Evolutionary conservation across 192 early-diverging fungal species (phyloP), one percentile per base, ranked within the genome.

Genomic region (Jimgerdemannia flammicorona): DNA sequence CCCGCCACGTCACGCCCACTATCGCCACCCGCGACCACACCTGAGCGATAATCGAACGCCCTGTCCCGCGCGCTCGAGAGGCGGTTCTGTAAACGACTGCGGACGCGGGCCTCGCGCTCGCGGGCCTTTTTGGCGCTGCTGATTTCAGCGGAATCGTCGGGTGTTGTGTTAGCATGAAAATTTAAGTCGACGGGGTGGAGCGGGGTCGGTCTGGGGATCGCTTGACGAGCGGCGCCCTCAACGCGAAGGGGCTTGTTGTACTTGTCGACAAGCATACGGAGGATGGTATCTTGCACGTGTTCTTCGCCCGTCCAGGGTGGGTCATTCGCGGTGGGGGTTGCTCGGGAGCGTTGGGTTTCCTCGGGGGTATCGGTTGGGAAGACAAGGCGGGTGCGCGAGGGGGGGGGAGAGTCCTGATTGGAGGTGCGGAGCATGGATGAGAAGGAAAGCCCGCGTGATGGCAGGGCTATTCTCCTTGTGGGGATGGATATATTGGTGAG

Each of bases 181-280:
- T 1, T 43, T 20, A 14, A 29, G 66, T 17, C 29, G 29, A 29
- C 29, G 29, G 43, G 54, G 10, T 20, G 19, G 18, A 69, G 43
- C n/a, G 65, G 66, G 39, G 66, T 20, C 19, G 74, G 74, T 3
- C 44, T 65, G 17, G 74, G 74, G 14, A 75, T 49, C 19, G 66
- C 69, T 7, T 43, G 65, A 41, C 40, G 67, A 39, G 74, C 74
- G 41, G 77, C 67, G 40, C 78, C 71, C 59, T 80, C 77, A 17
- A 80, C 42, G 19, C 75, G 69, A 10, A 80, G 43, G 11, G 78
- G 78, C 18, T 75, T 67, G 44, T 44, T 65, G 65, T 80, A 80
- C 76, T 80, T 80, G 65, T 80, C 78, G 29, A 77, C 67, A 3
- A 80, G 39, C 78, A 80, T 80, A 7, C 78, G 20, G 54, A 80